Conservation (phyloP, 176 grass and related monocot species). For the Rhipidocladum racemiflorum region DNA sequence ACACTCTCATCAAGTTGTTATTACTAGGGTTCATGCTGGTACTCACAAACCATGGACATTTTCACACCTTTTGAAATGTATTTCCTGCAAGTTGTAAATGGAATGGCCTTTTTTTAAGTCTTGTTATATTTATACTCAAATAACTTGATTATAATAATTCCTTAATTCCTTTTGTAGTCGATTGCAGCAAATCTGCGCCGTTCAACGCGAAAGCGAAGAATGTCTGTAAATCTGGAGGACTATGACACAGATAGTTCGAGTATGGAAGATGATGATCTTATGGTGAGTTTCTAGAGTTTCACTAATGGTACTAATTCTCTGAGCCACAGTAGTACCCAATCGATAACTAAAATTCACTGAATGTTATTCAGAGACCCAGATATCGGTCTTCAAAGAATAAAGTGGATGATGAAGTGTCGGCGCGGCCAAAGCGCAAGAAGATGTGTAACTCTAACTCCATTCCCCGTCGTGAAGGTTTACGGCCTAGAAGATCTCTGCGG, state of each 20-base stretch:
- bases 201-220: constrained; percentile 91
- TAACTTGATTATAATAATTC: constrained; percentile 18
- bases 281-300: constrained; percentile 57
- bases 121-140: constrained; percentile 12
- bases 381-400: constrained; percentile 88
- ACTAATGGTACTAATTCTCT: constrained; percentile 3
- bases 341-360: background rate
- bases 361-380: constrained; percentile 56
- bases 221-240: constrained; percentile 82
- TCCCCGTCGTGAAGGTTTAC: constrained; percentile 85
- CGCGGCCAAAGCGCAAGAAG: constrained; percentile 54
- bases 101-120: background rate
- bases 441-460: constrained; percentile 56
- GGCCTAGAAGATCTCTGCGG: constrained; percentile 70
- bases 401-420: constrained; percentile 45
- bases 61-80: background rate
- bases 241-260: constrained; percentile 86
- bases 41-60: background rate
- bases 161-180: constrained; percentile 56
- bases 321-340: constrained; percentile 4
- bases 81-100: background rate
- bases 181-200: constrained; percentile 81
- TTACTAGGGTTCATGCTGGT: background rate
- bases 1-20: background rate
- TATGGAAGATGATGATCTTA: constrained; percentile 96